Conservation (phyloP, 805 yeast species). For the Candida alai region DNA sequence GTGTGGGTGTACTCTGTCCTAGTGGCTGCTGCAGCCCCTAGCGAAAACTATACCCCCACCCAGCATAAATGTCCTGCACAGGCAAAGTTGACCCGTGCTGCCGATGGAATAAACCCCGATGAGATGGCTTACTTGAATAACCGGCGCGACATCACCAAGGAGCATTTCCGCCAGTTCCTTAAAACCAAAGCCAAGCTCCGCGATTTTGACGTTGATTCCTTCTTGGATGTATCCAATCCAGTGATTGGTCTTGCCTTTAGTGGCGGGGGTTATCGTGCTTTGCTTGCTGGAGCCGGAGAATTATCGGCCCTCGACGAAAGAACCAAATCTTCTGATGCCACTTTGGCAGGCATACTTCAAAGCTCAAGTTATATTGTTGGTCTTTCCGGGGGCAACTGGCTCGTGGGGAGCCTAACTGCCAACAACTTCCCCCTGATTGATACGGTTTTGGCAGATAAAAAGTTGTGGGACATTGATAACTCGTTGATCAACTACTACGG, state of each 20-base stretch:
- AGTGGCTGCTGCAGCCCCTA: constrained; percentile 1
- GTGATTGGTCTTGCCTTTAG: constrained; percentile 36
- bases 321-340: constrained; percentile 49
- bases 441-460: constrained; percentile 25
- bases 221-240: constrained; percentile 29
- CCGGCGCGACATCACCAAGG: neutral
- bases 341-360: constrained; percentile 76
- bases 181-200: constrained; percentile 19
- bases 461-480: constrained; percentile 42
- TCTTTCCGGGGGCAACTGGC: constrained; percentile 65
- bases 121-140: neutral
- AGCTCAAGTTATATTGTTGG: constrained; percentile 73
- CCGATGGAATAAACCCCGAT: neutral
- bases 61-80: constrained; percentile 1
- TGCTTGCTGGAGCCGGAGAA: constrained; percentile 83
- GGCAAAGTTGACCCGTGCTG: neutral
- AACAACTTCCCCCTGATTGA: constrained; percentile 53
- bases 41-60: constrained; percentile 1
- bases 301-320: constrained; percentile 75
- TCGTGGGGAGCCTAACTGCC: constrained; percentile 61
- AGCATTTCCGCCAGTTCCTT: constrained; percentile 22
- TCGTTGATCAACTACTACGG: constrained; percentile 71
- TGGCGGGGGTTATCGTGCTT: constrained; percentile 92
- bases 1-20: too few relatives aligned
- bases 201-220: constrained; percentile 24